A percentile compares a stretch with the other conserved stretches of the same genome.
phyloP scores from a whole-genome alignment of 2,329 filamentous ascomycete species.

The Aspergillus proliferans region DNA sequence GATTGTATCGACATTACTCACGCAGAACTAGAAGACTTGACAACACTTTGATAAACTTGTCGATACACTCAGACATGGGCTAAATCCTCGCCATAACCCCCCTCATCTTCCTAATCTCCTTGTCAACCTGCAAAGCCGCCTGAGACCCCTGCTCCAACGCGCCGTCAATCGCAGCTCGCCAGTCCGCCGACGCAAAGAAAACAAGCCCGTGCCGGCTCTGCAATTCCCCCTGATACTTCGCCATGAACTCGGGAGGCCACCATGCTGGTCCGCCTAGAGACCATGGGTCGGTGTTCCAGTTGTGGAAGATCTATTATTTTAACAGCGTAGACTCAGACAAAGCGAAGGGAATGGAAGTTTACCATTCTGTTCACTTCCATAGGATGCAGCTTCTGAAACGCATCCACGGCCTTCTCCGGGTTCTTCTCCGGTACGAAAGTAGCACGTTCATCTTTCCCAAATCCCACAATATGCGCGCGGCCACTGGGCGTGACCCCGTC shows the following conservation, averaged over 20 bases:
- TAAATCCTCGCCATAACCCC: background rate
- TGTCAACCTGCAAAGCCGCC: background rate
- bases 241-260: conserved; percentile 31
- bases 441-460: conserved; percentile 38
- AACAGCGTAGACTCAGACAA: background rate
- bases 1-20: too few species aligned
- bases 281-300: conserved; percentile 45
- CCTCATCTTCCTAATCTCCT: background rate
- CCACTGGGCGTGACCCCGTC: conserved; percentile 42
- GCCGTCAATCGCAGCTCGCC: conserved; percentile 3
- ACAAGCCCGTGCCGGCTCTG: conserved; percentile 3
- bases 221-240: conserved; percentile 1
- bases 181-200: conserved; percentile 4
- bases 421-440: conserved; percentile 41
- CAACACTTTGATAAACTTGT: background rate
- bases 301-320: conserved; percentile 36
- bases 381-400: conserved; percentile 28
- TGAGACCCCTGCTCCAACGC: conserved; percentile 3
- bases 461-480: conserved; percentile 45
- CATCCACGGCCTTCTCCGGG: conserved; percentile 27
- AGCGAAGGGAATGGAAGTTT: background rate
- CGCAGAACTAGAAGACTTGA: too few species aligned
- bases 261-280: conserved; percentile 44
- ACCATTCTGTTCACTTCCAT: conserved; percentile 9
- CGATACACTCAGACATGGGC: too few species aligned